Base-by-base conservation (phyloP, 2,329 filamentous ascomycete species). In the Penicillium hesseltinei region DNA sequence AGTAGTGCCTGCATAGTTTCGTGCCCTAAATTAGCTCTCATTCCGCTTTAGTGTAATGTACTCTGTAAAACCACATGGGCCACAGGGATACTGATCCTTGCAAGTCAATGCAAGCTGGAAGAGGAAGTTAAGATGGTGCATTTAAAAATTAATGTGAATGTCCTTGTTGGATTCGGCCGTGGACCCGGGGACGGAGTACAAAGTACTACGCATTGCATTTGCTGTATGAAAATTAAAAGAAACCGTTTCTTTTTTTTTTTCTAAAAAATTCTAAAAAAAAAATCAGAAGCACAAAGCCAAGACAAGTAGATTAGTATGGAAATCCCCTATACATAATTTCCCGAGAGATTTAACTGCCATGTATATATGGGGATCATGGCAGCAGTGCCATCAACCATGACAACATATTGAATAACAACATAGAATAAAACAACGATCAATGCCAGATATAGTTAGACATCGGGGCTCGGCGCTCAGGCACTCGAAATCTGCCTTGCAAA, bases 401-500 rank as follows among this genome's bases (percentile, higher is more conserved):
- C 23, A 43, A 25, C 23, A 43, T 8, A 23, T 42, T 40, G n/a
- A 38, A 21, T 39, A 13, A 23, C 19, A 21, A 51, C 6, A 43
- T 13, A 9, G 10, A 13, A 11, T 5, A 13, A 11, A 33, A n/a
- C 5, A 27, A 27, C 11, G 27, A 51, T 54, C 45, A 19, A 38
- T 35, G 29, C 31, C 9, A 15, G 10, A 44, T 25, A 11, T 7
- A 36, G 31, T 23, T 23, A 23, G 23, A 10, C 50, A 61, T 45
- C 35, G 42, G 23, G 49, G n/a, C 23, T 46, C 43, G 42, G 19
- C 45, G 27, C 23, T 50, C 39, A 42, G 38, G 29, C 29, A 40
- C 35, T 38, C 21, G 29, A 21, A 52, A 21, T 57, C 57, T 59
- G 54, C 54, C 57, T 59, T 36, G 54, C n/a, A 23, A 48, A 38